Percentiles rank a stretch among this genome's conserved stretches.
Conservation (phyloP, 768 basidiomycete species). For the Leccinum broughii region DNA sequence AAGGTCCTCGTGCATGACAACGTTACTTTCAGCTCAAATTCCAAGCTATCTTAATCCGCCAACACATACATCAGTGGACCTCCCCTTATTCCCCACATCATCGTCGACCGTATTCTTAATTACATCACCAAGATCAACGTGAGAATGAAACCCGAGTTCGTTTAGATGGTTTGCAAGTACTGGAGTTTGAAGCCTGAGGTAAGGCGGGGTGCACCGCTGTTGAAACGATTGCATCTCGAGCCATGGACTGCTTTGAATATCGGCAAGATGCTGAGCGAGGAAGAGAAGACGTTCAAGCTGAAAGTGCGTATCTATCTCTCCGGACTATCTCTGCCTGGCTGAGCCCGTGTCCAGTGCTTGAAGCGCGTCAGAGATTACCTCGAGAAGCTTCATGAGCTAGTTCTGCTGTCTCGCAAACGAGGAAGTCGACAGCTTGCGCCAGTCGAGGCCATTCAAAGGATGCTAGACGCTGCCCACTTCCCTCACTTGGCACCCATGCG, state of each 20-base stretch:
- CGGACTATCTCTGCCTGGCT: background rate
- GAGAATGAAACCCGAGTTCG: slow-evolving; percentile 74
- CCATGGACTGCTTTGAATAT: slow-evolving; percentile 89
- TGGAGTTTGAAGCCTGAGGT: slow-evolving; percentile 98
- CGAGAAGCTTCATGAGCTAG: slow-evolving; percentile 64
- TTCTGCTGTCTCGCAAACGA: slow-evolving; percentile 69
- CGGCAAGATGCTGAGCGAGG: slow-evolving; percentile 67
- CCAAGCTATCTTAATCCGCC: slow-evolving; percentile 68
- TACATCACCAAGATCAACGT: slow-evolving; percentile 73
- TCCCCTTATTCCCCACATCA: slow-evolving; percentile 84
- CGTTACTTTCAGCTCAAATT: slow-evolving; percentile 39
- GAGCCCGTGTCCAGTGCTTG: slow-evolving; percentile 42
- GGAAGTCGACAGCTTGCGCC: slow-evolving; percentile 80
- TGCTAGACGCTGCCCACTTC: slow-evolving; percentile 66
- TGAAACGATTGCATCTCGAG: slow-evolving; percentile 93
- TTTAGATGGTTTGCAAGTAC: slow-evolving; percentile 80
- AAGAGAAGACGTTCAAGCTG: slow-evolving; percentile 79
- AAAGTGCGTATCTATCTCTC: slow-evolving; percentile 52
- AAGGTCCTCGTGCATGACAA: slow-evolving; percentile 51
- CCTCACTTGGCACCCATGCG: slow-evolving; percentile 63
- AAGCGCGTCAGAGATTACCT: slow-evolving; percentile 73
- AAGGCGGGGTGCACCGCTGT: slow-evolving; percentile 85
- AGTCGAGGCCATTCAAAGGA: slow-evolving; percentile 37
- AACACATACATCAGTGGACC: slow-evolving; percentile 89
- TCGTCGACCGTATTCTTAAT: slow-evolving; percentile 73